Evolutionary conservation across 148 eudicot genomes (phyloP).

Genomic region (Hydrangea macrophylla): DNA sequence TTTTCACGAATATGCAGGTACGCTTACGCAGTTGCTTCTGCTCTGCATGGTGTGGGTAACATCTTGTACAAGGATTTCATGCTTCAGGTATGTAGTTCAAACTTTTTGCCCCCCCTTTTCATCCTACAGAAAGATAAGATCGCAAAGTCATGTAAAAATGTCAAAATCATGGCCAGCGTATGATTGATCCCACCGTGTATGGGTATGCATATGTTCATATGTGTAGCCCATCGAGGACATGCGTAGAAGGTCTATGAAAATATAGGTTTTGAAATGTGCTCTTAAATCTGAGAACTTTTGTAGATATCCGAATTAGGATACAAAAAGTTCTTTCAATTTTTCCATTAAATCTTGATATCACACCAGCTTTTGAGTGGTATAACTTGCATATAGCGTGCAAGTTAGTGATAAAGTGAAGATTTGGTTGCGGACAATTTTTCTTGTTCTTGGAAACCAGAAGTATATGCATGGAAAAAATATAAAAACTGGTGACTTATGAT

Average conservation of each 20-base stretch:
- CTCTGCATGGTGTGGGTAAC: conserved; percentile 81
- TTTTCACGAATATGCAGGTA: conserved; percentile 51
- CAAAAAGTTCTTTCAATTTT: background rate
- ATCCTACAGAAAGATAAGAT: background rate
- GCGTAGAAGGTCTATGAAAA: background rate
- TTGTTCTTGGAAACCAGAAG: too few species aligned
- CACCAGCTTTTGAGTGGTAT: too few species aligned
- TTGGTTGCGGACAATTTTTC: too few species aligned
- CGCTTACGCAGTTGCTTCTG: conserved; percentile 96
- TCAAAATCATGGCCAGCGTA: background rate
- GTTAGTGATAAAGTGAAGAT: too few species aligned
- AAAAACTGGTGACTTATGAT: too few species aligned
- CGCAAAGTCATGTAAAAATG: background rate
- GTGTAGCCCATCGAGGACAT: background rate
- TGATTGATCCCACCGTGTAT: background rate
- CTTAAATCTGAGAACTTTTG: background rate
- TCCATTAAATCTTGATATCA: background rate
- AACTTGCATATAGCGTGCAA: too few species aligned
- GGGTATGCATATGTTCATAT: background rate
- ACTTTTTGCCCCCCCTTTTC: background rate
- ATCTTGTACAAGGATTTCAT: conserved; percentile 93
- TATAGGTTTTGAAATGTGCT: background rate
- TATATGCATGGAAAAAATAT: too few species aligned
- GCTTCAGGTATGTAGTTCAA: conserved; percentile 71
- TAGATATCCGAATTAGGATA: background rate